Evolutionary conservation across 768 basidiomycete genomes (phyloP).

Genomic region (Tricholoma terreum): DNA sequence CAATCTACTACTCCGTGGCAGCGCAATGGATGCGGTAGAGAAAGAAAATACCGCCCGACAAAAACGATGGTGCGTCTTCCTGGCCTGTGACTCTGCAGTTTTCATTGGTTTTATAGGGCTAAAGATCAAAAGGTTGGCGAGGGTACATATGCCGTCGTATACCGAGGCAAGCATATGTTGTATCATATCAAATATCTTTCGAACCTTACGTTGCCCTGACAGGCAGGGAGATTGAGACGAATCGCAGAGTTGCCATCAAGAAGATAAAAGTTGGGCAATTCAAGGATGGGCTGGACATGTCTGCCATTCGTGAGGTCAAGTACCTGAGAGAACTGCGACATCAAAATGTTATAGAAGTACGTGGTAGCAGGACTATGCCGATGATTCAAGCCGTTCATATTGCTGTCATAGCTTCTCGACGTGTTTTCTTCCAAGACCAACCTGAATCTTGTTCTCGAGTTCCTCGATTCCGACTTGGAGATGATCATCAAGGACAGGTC

Average conservation of each 20-base stretch:
- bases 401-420: slow-evolving; percentile 72
- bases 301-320: slow-evolving; percentile 96
- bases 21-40: slow-evolving; percentile 76
- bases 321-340: slow-evolving; percentile 92
- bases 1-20: background rate
- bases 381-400: background rate
- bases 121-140: slow-evolving; percentile 85
- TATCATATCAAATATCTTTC: background rate
- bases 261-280: slow-evolving; percentile 97
- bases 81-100: background rate
- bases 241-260: slow-evolving; percentile 92
- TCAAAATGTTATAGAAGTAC: slow-evolving; percentile 90
- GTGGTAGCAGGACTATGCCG: slow-evolving; percentile 13
- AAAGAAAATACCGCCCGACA: slow-evolving; percentile 72
- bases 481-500: slow-evolving; percentile 93
- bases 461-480: slow-evolving; percentile 93
- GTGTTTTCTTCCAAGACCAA: slow-evolving; percentile 97
- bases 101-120: slow-evolving; percentile 41
- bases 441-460: slow-evolving; percentile 95
- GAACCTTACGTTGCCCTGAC: background rate
- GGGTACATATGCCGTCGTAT: slow-evolving; percentile 96
- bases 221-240: slow-evolving; percentile 75
- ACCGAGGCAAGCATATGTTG: slow-evolving; percentile 60
- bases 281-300: slow-evolving; percentile 99
- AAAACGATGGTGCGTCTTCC: slow-evolving; percentile 52